A percentile compares a stretch with the other conserved stretches of the same genome.
phyloP scores from a whole-genome alignment of 495 filamentous ascomycete genomes.

The Chaetomidium leptoderma region DNA sequence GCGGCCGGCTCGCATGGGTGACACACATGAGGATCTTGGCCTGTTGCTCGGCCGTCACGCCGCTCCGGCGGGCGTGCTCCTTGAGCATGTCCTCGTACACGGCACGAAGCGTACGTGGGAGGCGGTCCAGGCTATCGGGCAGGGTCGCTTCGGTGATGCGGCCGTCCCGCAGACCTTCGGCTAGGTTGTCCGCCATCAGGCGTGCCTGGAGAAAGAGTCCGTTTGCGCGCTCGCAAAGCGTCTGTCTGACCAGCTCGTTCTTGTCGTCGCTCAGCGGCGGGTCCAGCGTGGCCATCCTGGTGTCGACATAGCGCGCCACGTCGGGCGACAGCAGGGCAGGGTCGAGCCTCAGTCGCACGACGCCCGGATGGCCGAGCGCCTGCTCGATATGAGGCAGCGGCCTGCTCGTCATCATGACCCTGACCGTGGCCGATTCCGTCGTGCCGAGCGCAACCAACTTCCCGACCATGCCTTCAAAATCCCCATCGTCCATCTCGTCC shows the following conservation, averaged over 20 bases:
- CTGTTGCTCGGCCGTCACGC: constrained; percentile 38
- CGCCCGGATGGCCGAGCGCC: constrained; percentile 13
- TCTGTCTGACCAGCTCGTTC: constrained; percentile 13
- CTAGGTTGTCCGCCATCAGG: constrained; percentile 29
- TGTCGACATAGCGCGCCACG: constrained; percentile 17
- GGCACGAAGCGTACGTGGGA: constrained; percentile 1
- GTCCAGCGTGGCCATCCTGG: constrained; percentile 20
- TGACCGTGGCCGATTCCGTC: constrained; percentile 31
- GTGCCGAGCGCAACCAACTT: constrained; percentile 30
- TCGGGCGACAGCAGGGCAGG: constrained; percentile 34
- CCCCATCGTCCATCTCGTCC: constrained; percentile 42
- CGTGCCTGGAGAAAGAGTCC: constrained; percentile 44
- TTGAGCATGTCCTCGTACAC: constrained; percentile 42
- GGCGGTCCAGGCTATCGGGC: constrained; percentile 33
- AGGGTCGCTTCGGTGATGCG: constrained; percentile 27
- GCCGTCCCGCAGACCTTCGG: constrained; percentile 7
- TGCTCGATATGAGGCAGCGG: constrained; percentile 31
- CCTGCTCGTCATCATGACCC: constrained; percentile 41
- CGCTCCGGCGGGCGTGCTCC: constrained; percentile 36
- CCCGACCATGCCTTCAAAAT: neutral
- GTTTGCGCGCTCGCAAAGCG: constrained; percentile 18
- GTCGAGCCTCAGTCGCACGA: constrained; percentile 33
- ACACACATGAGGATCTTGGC: constrained; percentile 40
- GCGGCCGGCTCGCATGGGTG: constrained; percentile 44
- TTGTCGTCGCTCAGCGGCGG: constrained; percentile 30